Percentiles rank a stretch among this genome's conserved stretches.
phyloP scores from a whole-genome alignment of 2,329 filamentous ascomycete species.

The Pestalotiopsis sp. region DNA sequence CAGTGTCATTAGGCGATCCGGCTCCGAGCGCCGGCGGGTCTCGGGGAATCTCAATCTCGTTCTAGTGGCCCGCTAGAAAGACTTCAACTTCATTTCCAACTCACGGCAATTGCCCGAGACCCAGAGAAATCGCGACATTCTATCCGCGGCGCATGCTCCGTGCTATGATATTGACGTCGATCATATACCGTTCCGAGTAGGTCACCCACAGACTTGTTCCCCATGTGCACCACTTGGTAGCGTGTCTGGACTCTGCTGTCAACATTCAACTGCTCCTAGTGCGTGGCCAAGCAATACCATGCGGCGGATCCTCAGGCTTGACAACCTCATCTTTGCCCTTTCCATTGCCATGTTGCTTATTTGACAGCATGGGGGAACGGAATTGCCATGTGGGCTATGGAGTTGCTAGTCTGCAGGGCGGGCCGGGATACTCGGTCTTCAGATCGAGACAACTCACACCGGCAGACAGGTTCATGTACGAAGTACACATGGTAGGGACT shows the following conservation, averaged over 20 bases:
- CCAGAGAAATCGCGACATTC: background rate
- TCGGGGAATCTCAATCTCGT: slow-evolving; percentile 3
- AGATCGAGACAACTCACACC: background rate
- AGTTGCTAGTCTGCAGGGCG: background rate
- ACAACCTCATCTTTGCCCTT: background rate
- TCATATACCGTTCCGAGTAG: background rate
- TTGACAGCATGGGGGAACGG: background rate
- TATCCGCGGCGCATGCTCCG: background rate
- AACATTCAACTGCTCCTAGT: background rate
- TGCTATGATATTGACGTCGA: background rate
- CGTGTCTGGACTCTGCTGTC: background rate
- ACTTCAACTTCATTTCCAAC: slow-evolving; percentile 3
- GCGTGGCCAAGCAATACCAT: background rate
- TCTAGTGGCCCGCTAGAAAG: slow-evolving; percentile 10
- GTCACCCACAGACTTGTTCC: background rate
- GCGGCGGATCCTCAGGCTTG: background rate
- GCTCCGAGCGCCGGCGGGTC: background rate
- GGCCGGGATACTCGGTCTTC: background rate
- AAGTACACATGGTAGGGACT: background rate
- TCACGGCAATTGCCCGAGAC: background rate
- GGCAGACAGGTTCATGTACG: background rate
- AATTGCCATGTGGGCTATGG: background rate
- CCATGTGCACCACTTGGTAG: background rate
- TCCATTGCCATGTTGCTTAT: background rate
- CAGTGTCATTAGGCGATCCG: background rate